A percentile compares a stretch with the other conserved stretches of the same genome.
Evolutionary conservation across 75 land plant species (phyloP).

Genomic region (Isoetes taiwanensis): DNA sequence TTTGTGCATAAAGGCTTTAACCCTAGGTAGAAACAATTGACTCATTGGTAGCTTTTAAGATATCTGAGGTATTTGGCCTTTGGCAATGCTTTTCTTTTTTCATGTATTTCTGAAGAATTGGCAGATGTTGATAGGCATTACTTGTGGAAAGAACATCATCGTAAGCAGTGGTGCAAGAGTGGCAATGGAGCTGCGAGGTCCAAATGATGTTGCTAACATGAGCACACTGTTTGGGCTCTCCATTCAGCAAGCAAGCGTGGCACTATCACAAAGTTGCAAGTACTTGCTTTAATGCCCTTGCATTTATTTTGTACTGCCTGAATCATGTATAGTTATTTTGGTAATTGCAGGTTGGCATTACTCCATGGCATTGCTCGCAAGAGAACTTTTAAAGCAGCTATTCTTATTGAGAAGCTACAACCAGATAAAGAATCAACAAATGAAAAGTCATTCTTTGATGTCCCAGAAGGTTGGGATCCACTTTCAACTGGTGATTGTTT

Average conservation of each 20-base stretch:
- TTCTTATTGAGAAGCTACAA: constrained; percentile 41
- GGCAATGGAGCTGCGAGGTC: constrained; percentile 64
- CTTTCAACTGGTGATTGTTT: constrained; percentile 74
- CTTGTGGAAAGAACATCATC: constrained; percentile 60
- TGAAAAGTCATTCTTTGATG: constrained; percentile 23
- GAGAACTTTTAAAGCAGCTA: constrained; percentile 49
- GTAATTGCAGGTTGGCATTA: constrained; percentile 35
- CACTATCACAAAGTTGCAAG: constrained; percentile 80
- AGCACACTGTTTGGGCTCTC: constrained; percentile 61
- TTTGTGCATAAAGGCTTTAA: too few species aligned
- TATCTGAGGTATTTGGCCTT: too few species aligned
- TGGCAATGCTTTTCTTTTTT: too few species aligned
- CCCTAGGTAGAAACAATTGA: too few species aligned
- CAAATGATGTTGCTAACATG: constrained; percentile 80
- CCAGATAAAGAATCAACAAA: constrained; percentile 14
- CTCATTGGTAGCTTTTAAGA: too few species aligned
- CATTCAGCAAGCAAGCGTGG: constrained; percentile 53
- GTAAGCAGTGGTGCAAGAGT: constrained; percentile 56
- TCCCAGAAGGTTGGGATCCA: constrained; percentile 68
- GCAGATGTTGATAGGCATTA: constrained; percentile 56
- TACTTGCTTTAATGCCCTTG: constrained; percentile 7
- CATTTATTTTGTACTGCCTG: neutral
- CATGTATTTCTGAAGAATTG: too few species aligned
- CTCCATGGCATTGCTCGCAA: constrained; percentile 55
- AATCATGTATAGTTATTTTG: neutral